Evolutionary conservation across 164 flowering plant genomes (phyloP).

Genomic region (Macadamia tetraphylla): DNA sequence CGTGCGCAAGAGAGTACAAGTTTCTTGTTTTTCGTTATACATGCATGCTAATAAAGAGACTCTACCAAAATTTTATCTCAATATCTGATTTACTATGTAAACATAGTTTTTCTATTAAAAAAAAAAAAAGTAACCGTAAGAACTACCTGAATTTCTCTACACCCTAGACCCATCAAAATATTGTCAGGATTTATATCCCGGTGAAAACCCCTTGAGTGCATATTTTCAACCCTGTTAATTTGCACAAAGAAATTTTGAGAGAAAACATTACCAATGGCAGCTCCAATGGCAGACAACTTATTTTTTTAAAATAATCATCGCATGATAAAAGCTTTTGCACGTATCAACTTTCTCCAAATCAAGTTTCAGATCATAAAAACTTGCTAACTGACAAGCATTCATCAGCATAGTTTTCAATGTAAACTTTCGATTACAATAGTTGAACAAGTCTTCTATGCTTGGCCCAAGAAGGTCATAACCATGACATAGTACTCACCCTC

Average conservation of each 20-base stretch:
- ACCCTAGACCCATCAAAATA: conserved; percentile 47
- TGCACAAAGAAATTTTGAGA: conserved; percentile 6
- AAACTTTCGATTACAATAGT: conserved; percentile 56
- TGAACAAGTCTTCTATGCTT: conserved; percentile 63
- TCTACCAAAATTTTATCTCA: too few species aligned
- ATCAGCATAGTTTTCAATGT: conserved; percentile 57
- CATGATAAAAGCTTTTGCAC: not conserved
- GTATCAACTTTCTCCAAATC: not conserved
- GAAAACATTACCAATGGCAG: not conserved
- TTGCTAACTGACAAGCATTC: conserved; percentile 71
- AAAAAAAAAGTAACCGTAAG: not conserved
- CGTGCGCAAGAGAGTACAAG: too few species aligned
- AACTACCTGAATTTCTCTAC: conserved; percentile 46
- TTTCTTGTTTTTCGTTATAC: too few species aligned
- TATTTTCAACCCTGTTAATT: conserved; percentile 46
- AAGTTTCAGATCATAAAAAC: not conserved
- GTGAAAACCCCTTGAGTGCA: conserved; percentile 47
- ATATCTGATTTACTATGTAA: too few species aligned
- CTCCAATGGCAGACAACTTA: not conserved
- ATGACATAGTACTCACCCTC: conserved; percentile 57
- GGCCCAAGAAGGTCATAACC: conserved; percentile 66
- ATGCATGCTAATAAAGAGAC: too few species aligned
- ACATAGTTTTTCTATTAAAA: too few species aligned
- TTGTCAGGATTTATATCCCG: conserved; percentile 52
- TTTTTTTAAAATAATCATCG: not conserved